Conservation (phyloP, 1,139 yeast species). For the Scheffersomyces segobiensis region DNA sequence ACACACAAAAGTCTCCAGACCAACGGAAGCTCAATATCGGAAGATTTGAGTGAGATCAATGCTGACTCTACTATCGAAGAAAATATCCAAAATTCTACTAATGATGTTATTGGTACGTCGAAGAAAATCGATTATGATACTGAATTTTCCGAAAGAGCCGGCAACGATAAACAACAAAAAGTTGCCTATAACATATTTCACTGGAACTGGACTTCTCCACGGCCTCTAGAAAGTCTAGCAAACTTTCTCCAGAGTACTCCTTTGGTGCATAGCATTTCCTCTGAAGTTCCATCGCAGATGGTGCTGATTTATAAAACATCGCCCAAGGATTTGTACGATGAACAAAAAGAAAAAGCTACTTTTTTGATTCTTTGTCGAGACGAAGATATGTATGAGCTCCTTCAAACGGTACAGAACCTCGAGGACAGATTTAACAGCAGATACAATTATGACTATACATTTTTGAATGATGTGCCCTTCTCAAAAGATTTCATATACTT, state of each 20-base stretch:
- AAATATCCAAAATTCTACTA: background rate
- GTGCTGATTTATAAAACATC: background rate
- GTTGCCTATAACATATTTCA: background rate
- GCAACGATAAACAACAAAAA: background rate
- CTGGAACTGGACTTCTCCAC: background rate
- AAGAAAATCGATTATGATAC: background rate
- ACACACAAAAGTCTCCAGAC: background rate
- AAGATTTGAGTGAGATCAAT: background rate
- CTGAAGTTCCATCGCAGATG: background rate
- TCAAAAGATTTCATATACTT: constrained; percentile 22
- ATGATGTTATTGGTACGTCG: background rate
- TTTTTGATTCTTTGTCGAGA: constrained; percentile 14
- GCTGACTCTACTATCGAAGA: background rate
- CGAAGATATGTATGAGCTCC: constrained; percentile 12
- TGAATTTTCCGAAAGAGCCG: background rate
- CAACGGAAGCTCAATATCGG: background rate
- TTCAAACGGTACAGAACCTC: constrained; percentile 18
- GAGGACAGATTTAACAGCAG: constrained; percentile 19
- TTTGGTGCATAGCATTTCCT: background rate
- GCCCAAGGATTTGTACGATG: background rate
- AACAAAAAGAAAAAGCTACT: constrained; percentile 10
- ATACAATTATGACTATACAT: constrained; percentile 34
- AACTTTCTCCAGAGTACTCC: background rate
- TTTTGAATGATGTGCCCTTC: constrained; percentile 36
- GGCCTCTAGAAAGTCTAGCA: background rate